These are phyloP conservation scores for Trichosporon sp. DNA, from an alignment of 1,284 basidiomycete genomes.

Conservation along the genomic window DNA sequence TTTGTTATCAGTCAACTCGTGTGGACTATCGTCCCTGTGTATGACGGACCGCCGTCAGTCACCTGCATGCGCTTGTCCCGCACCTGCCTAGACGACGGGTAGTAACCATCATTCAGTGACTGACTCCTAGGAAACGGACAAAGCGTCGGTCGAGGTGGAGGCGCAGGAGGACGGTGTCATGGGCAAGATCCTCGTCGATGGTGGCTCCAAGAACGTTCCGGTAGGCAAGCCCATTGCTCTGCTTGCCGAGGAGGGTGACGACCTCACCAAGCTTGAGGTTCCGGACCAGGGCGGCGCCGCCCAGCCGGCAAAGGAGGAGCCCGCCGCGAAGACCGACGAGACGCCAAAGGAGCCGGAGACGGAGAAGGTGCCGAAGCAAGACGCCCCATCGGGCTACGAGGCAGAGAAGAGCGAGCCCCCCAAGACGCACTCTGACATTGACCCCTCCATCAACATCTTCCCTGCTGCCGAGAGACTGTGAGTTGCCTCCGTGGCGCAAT, in stretches of 20 bases:
- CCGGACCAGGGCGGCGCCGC: slow-evolving; percentile 35
- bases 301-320: background rate
- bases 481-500: slow-evolving; percentile 14
- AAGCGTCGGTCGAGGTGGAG: slow-evolving; percentile 99
- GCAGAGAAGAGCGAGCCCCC: slow-evolving; percentile 7
- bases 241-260: slow-evolving; percentile 93
- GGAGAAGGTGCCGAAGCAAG: slow-evolving; percentile 6
- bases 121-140: slow-evolving; percentile 87
- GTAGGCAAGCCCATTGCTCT: slow-evolving; percentile 87
- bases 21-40: background rate
- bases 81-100: background rate
- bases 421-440: slow-evolving; percentile 31
- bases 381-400: background rate
- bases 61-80: background rate
- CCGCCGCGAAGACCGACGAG: background rate
- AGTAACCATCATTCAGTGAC: background rate
- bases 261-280: slow-evolving; percentile 74
- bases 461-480: slow-evolving; percentile 43
- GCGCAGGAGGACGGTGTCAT: slow-evolving; percentile 92
- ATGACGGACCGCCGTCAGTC: background rate
- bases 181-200: slow-evolving; percentile 80
- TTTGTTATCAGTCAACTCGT: background rate
- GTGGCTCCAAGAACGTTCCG: slow-evolving; percentile 77
- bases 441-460: slow-evolving; percentile 39
- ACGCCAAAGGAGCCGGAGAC: slow-evolving; percentile 9